These are phyloP conservation scores for Kluyveromyces marxianus DNA, from an alignment of 1,139 yeast species.

Conservation along the genomic window DNA sequence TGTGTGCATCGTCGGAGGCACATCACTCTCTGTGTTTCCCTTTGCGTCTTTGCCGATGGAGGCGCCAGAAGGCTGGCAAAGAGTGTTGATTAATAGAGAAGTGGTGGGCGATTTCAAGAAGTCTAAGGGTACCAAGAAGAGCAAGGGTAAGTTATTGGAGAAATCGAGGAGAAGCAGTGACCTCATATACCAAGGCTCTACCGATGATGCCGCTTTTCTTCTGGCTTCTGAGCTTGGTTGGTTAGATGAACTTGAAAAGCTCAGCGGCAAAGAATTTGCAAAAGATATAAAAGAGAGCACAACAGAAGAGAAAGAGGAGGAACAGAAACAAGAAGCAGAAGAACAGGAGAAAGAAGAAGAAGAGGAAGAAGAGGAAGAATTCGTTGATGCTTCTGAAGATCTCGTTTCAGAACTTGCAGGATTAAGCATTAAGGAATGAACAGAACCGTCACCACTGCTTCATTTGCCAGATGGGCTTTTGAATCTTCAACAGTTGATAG, in stretches of 20 bases:
- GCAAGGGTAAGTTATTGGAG: too few relatives aligned
- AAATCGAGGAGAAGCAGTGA: slow-evolving; percentile 48
- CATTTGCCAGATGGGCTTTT: not conserved
- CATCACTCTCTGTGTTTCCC: slow-evolving; percentile 82
- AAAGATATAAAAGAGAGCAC: not conserved
- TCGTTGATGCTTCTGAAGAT: slow-evolving; percentile 5
- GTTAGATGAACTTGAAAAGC: slow-evolving; percentile 42
- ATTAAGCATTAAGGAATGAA: not conserved
- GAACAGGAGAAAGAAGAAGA: slow-evolving; percentile 16
- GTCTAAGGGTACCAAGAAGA: too few relatives aligned
- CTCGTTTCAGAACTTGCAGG: slow-evolving; percentile 4
- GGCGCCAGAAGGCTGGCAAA: slow-evolving; percentile 38
- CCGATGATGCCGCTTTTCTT: slow-evolving; percentile 54
- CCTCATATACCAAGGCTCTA: slow-evolving; percentile 48
- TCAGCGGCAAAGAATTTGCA: slow-evolving; percentile 24
- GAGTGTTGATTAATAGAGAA: slow-evolving; percentile 70
- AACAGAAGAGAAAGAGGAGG: not conserved
- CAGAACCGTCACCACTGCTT: not conserved
- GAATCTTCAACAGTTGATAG: not conserved
- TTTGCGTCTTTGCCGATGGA: slow-evolving; percentile 78
- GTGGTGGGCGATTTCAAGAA: slow-evolving; percentile 62
- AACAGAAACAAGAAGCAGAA: slow-evolving; percentile 10
- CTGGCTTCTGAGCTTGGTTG: slow-evolving; percentile 58
- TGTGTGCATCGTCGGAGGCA: slow-evolving; percentile 83
- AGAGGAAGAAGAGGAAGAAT: slow-evolving; percentile 4